phyloP scores from a whole-genome alignment of 1,139 yeast species.

The Geotrichum europaeum region DNA sequence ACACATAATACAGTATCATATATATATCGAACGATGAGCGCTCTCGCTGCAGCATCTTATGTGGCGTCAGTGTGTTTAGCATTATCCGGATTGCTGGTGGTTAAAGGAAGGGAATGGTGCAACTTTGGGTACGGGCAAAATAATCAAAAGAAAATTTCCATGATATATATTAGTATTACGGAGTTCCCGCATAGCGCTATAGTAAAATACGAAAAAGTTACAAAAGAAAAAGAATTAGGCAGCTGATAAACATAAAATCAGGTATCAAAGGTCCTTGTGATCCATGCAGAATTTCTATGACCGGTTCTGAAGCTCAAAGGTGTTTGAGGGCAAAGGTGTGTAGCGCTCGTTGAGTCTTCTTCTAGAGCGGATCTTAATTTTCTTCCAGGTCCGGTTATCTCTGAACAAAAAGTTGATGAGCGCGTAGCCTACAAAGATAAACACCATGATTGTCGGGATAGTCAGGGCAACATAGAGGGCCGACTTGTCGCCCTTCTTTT shows the following conservation, averaged over 20 bases:
- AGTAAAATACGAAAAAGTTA: neutral
- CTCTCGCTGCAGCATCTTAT: neutral
- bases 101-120: neutral
- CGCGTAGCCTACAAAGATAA: conserved; percentile 37
- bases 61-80: neutral
- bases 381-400: conserved; percentile 18
- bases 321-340: conserved; percentile 16
- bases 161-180: neutral
- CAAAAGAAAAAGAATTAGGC: neutral
- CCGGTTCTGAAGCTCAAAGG: conserved; percentile 16
- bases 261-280: neutral
- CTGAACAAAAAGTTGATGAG: conserved; percentile 15
- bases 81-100: neutral
- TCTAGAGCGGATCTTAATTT: conserved; percentile 13
- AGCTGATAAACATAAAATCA: neutral
- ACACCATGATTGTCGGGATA: conserved; percentile 65
- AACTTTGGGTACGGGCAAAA: neutral
- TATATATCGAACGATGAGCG: neutral
- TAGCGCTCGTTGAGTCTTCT: conserved; percentile 13
- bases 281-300: neutral
- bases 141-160: neutral
- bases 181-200: neutral
- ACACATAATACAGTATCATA: conserved; percentile 45
- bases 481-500: conserved; percentile 38
- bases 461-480: conserved; percentile 57